Percentiles rank a stretch among this genome's conserved stretches.
Evolutionary conservation across 1,284 basidiomycete genomes (phyloP).

Genomic region (Trichosporon asahii): DNA sequence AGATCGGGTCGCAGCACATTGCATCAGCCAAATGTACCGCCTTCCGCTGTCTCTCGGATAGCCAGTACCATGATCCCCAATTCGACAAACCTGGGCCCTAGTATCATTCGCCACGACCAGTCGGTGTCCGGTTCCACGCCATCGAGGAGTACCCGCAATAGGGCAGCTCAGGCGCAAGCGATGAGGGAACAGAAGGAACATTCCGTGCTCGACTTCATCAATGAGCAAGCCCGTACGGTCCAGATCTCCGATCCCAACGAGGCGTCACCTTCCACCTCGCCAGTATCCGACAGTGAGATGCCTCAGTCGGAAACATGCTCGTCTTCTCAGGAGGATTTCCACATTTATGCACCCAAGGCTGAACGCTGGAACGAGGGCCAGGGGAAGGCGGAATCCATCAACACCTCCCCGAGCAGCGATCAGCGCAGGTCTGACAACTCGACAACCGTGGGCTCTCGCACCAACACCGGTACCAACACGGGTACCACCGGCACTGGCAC

Average conservation of each 20-base stretch:
- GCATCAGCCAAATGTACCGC: neutral
- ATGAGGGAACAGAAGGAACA: conserved; percentile 23
- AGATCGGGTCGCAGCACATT: neutral
- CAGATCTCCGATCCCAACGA: conserved; percentile 43
- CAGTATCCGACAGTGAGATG: neutral
- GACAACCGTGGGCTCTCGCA: neutral
- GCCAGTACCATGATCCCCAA: neutral
- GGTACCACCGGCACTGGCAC: neutral
- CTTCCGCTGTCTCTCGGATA: conserved; percentile 9
- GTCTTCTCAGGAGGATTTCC: neutral
- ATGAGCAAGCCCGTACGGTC: conserved; percentile 36
- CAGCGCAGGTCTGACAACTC: neutral
- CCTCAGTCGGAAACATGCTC: neutral
- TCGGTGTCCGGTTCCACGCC: neutral
- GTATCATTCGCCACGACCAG: neutral
- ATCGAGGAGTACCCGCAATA: neutral
- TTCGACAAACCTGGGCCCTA: neutral
- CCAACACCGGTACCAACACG: neutral
- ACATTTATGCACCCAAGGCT: neutral
- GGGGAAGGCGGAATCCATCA: neutral
- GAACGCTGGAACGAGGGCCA: neutral
- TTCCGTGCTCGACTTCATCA: conserved; percentile 41
- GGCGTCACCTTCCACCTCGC: conserved; percentile 33
- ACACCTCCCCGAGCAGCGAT: neutral
- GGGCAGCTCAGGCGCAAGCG: conserved; percentile 1